These are phyloP conservation scores for Marchantia paleacea DNA, from an alignment of 225 moss, liverwort and hornwort species.

Conservation along the genomic window DNA sequence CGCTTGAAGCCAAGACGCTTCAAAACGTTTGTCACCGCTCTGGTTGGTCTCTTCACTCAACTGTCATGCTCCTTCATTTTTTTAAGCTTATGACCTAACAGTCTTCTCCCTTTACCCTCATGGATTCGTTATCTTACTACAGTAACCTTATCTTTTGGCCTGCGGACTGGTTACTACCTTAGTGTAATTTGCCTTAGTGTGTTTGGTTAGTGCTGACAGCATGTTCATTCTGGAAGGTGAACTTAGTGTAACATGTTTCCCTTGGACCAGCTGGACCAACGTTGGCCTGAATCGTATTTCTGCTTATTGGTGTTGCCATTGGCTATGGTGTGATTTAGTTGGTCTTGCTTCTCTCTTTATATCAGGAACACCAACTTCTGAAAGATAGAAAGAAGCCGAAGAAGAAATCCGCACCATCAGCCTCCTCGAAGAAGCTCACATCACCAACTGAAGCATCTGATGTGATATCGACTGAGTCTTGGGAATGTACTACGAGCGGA, in stretches of 20 bases:
- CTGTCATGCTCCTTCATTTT: background rate
- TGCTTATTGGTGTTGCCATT: background rate
- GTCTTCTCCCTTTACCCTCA: background rate
- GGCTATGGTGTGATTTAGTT: background rate
- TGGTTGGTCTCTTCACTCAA: conserved; percentile 29
- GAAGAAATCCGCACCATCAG: conserved; percentile 28
- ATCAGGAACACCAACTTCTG: conserved; percentile 47
- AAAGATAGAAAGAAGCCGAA: conserved; percentile 47
- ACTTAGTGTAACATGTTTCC: background rate
- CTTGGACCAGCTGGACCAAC: background rate
- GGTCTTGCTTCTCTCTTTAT: background rate
- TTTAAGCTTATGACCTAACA: background rate
- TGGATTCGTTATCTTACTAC: background rate
- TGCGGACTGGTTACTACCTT: too few relatives aligned
- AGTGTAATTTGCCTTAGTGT: background rate
- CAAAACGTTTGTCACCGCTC: conserved; percentile 47
- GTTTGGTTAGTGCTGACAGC: background rate
- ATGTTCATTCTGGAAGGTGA: background rate
- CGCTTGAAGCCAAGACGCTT: conserved; percentile 48
- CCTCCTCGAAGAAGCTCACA: conserved; percentile 27
- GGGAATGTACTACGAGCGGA: conserved; percentile 29
- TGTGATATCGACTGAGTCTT: background rate
- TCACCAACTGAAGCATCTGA: conserved; percentile 22
- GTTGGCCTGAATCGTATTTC: background rate
- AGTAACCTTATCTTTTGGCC: background rate